Evolutionary conservation across 495 filamentous ascomycete genomes (phyloP).

Genomic region (Trichoderma reesei): DNA sequence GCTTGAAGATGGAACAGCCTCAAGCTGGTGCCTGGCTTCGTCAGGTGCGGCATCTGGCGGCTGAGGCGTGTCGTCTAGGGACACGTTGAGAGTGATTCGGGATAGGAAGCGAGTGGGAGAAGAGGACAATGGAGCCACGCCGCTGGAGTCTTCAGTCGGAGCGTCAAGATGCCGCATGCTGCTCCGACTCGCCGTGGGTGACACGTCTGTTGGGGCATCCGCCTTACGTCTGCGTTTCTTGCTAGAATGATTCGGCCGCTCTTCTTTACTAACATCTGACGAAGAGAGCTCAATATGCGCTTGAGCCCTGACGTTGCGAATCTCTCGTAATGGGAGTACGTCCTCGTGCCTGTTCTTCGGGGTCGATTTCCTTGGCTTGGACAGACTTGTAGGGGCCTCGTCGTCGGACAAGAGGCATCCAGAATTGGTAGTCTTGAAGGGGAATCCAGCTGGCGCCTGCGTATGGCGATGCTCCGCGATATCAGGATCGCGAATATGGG

Average conservation of each 20-base stretch:
- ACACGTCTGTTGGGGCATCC: not conserved
- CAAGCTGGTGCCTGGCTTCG: not conserved
- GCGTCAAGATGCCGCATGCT: not conserved
- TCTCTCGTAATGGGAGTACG: not conserved
- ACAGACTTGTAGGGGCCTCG: not conserved
- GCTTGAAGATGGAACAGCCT: not conserved
- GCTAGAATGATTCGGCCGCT: not conserved
- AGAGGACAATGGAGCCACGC: not conserved
- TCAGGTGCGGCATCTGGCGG: not conserved
- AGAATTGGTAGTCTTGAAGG: not conserved
- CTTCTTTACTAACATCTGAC: not conserved
- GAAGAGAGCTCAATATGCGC: not conserved
- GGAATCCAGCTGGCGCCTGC: not conserved
- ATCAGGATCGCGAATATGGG: not conserved
- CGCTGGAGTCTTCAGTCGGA: not conserved
- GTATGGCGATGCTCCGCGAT: not conserved
- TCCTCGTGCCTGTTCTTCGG: not conserved
- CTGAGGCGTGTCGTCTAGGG: not conserved
- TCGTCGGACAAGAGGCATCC: not conserved
- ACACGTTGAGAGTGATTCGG: not conserved
- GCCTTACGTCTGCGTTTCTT: not conserved
- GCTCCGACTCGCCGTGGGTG: not conserved
- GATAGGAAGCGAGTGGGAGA: not conserved
- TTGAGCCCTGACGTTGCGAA: not conserved
- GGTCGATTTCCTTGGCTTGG: not conserved